phyloP scores from a whole-genome alignment of 108 stramenopile genomes.

The Halocafeteria seosinensis region DNA sequence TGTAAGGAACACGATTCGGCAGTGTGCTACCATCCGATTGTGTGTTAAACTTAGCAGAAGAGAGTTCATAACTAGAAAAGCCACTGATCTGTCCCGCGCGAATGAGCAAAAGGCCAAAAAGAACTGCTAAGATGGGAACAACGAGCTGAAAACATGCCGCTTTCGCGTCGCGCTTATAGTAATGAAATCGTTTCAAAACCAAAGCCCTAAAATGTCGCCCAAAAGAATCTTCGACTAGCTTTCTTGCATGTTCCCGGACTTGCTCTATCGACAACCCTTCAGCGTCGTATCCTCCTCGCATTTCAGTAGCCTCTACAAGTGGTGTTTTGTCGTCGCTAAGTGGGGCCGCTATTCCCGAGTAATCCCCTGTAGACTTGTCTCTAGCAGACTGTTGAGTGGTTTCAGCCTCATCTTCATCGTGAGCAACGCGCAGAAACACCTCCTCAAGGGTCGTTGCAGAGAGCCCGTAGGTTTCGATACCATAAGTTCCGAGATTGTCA shows the following conservation, averaged over 20 bases:
- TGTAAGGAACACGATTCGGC: background rate
- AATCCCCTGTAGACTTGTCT: too few species aligned
- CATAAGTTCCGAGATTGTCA: background rate
- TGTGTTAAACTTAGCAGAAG: background rate
- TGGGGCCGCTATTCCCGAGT: too few species aligned
- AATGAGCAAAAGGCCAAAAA: constrained; percentile 36
- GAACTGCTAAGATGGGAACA: constrained; percentile 33
- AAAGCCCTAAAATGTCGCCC: constrained; percentile 30
- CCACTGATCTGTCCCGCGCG: background rate
- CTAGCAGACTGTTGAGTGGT: too few species aligned
- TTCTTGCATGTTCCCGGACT: background rate
- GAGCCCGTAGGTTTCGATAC: constrained; percentile 19
- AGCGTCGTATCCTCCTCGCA: too few species aligned
- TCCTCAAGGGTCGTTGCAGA: constrained; percentile 29
- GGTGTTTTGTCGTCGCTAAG: too few species aligned
- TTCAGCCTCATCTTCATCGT: too few species aligned
- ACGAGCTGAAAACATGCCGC: constrained; percentile 32
- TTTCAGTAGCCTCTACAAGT: too few species aligned
- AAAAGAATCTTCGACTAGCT: background rate
- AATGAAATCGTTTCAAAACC: constrained; percentile 32
- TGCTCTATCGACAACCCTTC: background rate
- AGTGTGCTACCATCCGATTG: background rate
- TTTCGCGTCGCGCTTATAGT: constrained; percentile 28
- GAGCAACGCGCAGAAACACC: constrained; percentile 29
- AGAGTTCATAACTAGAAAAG: background rate